Evolutionary conservation across 371 early-diverging fungal species (phyloP), one percentile per base, ranked within the genome.

Genomic region (Syncephalastrum monosporum): DNA sequence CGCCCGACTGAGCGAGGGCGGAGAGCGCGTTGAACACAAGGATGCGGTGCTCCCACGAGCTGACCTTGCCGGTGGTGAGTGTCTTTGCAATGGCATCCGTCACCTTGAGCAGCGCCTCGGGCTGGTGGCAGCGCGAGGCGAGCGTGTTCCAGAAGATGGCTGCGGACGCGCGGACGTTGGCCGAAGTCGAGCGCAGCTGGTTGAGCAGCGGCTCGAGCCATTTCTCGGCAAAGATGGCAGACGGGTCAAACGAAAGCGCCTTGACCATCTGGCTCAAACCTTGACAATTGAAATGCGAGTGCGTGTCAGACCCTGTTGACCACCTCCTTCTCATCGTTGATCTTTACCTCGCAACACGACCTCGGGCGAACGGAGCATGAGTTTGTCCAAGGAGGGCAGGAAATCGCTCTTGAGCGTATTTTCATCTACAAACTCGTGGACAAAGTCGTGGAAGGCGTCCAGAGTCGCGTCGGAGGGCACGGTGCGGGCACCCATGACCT

Each of bases 351-450:
- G 76, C 48, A 94, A 80, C 14, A 87, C 88, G 55, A 89, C 73
- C 62, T 95, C 97, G 15, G 97, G 96, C 5, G 94, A 89, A 47
- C 96, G 84, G 55, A 96, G 81, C 64, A 94, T 79, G 68, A 91
- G 82, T 53, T 89, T 88, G 46, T 93, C 89, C 53, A 79, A 59
- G 12, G 71, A 81, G 19, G 82, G 88, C 19, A 75, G 77, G 55
- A 82, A 69, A 19, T 83, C 72, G 21, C 66, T 55, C 50, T 75
- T 64, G 50, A 88, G 85, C 23, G 72, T 54, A 19, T 83, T 83
- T 38, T 75, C 64, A 3, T 82, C 72, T 13, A 89, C 61, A 47
- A 68, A 79, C 17, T 62, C 50, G 15, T 67, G 64, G 43, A 91
- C 75, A 60, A 88, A 89, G 50, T 84, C 79, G 17, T 77, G 60